phyloP scores from a whole-genome alignment of 768 basidiomycete genomes.

The Cystobasidium tubakii region DNA sequence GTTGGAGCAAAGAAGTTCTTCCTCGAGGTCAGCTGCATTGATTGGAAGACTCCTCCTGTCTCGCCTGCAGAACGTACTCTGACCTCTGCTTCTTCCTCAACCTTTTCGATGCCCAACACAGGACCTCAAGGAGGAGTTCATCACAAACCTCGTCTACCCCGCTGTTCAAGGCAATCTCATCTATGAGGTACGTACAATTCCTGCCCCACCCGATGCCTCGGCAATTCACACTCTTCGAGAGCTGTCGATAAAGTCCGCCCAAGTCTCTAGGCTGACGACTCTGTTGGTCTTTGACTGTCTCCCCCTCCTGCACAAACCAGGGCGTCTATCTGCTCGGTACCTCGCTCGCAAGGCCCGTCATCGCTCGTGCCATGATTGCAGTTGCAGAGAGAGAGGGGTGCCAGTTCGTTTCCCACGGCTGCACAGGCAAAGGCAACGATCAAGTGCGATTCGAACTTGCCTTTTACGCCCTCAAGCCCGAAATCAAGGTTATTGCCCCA shows the following conservation, averaged over 20 bases:
- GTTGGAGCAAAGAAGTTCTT: slow-evolving; percentile 97
- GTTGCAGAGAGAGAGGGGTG: slow-evolving; percentile 83
- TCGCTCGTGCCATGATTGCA: slow-evolving; percentile 97
- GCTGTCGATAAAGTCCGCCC: too few species aligned
- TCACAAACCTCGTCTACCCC: slow-evolving; percentile 93
- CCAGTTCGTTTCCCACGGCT: slow-evolving; percentile 98
- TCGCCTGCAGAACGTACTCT: neutral
- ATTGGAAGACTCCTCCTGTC: neutral
- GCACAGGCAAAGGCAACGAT: slow-evolving; percentile 99
- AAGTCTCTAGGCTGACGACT: neutral
- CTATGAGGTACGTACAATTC: slow-evolving; percentile 66
- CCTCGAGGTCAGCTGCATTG: slow-evolving; percentile 59
- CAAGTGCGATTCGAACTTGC: slow-evolving; percentile 99
- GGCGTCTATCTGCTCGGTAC: slow-evolving; percentile 96
- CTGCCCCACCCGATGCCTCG: too few species aligned
- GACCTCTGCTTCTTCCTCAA: neutral
- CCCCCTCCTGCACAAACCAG: slow-evolving; percentile 50
- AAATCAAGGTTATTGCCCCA: slow-evolving; percentile 97
- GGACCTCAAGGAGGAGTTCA: slow-evolving; percentile 91
- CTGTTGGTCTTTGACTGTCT: neutral
- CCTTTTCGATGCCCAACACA: slow-evolving; percentile 46
- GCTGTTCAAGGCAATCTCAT: slow-evolving; percentile 98
- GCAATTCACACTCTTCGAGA: too few species aligned
- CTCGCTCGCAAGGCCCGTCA: slow-evolving; percentile 94
- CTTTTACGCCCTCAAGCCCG: slow-evolving; percentile 95